Conservation (phyloP, 139 green algal species). For the Penium margaritaceum region DNA sequence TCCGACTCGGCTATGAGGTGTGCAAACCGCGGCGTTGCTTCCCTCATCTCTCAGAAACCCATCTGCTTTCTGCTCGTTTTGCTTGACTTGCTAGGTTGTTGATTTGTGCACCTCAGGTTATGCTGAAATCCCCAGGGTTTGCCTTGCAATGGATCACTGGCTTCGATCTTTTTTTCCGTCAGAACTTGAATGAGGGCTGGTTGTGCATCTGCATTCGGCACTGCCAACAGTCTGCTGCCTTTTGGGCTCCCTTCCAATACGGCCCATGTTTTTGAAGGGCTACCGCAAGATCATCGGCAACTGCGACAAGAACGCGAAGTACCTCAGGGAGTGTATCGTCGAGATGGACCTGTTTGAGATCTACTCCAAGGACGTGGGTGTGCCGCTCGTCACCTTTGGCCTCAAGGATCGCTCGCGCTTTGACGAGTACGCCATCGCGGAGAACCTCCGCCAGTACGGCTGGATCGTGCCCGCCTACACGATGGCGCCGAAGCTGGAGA, state of each 20-base stretch:
- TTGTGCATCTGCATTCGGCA: too few species aligned
- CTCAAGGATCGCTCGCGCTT: constrained; percentile 30
- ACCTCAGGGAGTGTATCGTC: constrained; percentile 25
- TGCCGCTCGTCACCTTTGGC: constrained; percentile 43
- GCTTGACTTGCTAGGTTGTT: background rate
- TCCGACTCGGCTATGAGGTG: constrained; percentile 40
- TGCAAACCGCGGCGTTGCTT: background rate
- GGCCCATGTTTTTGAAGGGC: constrained; percentile 1
- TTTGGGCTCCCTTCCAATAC: background rate
- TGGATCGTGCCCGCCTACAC: constrained; percentile 49
- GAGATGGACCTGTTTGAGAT: constrained; percentile 39
- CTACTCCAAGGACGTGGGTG: constrained; percentile 45
- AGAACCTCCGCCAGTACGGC: constrained; percentile 31
- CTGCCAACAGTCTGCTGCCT: background rate
- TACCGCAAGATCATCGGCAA: constrained; percentile 46
- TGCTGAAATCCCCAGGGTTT: too few species aligned
- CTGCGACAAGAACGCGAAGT: constrained; percentile 26
- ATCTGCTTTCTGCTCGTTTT: too few species aligned
- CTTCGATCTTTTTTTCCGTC: background rate
- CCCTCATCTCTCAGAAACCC: too few species aligned
- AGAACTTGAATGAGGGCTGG: too few species aligned
- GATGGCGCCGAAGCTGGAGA: constrained; percentile 47
- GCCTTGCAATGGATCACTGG: background rate
- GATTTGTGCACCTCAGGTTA: background rate
- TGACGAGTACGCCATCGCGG: constrained; percentile 48